phyloP scores from a whole-genome alignment of 208 protist genomes.

The Naegleria fowleri region DNA sequence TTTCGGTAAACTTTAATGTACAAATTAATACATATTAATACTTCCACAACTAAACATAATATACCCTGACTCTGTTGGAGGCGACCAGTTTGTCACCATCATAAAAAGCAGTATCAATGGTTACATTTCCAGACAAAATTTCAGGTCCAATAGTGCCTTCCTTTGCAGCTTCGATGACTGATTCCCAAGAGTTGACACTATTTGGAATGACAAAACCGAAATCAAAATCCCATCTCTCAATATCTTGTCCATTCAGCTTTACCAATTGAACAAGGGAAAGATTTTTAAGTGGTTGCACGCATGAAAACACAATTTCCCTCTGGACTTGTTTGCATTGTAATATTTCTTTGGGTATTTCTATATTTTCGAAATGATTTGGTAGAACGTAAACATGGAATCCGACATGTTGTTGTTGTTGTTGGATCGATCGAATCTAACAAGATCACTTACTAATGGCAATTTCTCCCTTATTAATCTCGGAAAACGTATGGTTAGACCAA shows the following conservation, averaged over 20 bases:
- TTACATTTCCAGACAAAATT: slow-evolving; percentile 38
- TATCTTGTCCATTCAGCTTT: slow-evolving; percentile 20
- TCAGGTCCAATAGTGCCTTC: slow-evolving; percentile 50
- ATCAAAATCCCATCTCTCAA: slow-evolving; percentile 45
- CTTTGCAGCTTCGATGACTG: slow-evolving; percentile 40
- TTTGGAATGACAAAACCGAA: slow-evolving; percentile 61
- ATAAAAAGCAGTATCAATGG: slow-evolving; percentile 49
- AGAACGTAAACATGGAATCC: too few species aligned
- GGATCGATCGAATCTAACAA: too few species aligned
- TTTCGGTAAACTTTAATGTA: background rate
- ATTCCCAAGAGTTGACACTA: slow-evolving; percentile 54
- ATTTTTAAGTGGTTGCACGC: background rate
- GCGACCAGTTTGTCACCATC: slow-evolving; percentile 41
- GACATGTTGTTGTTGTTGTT: too few species aligned
- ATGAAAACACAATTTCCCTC: slow-evolving; percentile 30
- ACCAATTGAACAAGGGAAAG: slow-evolving; percentile 24
- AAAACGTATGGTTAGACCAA: too few species aligned
- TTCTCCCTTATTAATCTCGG: background rate
- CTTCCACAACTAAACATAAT: too few species aligned
- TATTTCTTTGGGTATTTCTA: slow-evolving; percentile 37
- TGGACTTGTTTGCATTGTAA: slow-evolving; percentile 23
- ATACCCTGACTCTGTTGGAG: slow-evolving; percentile 32
- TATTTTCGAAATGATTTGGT: background rate
- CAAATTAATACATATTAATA: too few species aligned
- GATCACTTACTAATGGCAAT: background rate